Base-by-base conservation (phyloP, 1,284 basidiomycete species). In the Ceratobasidium sp. region DNA sequence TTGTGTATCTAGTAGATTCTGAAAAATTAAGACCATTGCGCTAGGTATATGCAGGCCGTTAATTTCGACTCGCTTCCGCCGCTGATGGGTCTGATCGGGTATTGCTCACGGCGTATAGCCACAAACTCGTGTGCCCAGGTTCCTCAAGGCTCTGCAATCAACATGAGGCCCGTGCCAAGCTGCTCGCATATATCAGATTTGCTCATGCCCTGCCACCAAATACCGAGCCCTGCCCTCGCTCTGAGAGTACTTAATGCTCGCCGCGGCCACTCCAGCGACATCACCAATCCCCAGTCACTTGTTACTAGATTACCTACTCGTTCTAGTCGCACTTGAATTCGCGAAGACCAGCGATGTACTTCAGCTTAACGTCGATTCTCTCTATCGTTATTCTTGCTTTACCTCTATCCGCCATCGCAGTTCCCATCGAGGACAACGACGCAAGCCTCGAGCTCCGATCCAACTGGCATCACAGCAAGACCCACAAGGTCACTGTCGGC, bases 401-500 rank as follows among this genome's bases (percentile, higher is more conserved):
- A 27, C 16, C 38, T 46, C 27, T 65, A 8, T 46, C 62, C 18
- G 20, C 33, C 44, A n/a, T 64, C 38, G 60, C 62, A 23, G 41
- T 38, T 12, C 62, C 62, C 10, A 7, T 46, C 16, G 38, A 2
- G 18, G 62, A 65, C 12, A 44, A 14, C 23, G 62, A 54, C 30
- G 10, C 62, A n/a, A 48, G 18, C 38, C 62, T 65, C 62, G 62
- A 65, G 62, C 35, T 46, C 20, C 62, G 62, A 46, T 65, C 62
- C 38, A 65, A 65, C 41, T 65, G 38, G 62, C 62, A 65, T 27
- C 62, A 65, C n/a, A 23, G n/a, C 38, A 65, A 44, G 62, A 46
- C n/a, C 30, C 62, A 65, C 62, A 65, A 46, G 41, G 62, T 65
- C 62, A 65, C 62, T 38, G 62, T 65, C 35, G 38, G 62, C 16